These are phyloP conservation scores for Caryopteris hybrid DNA, from an alignment of 305 asterid species.

Conservation along the genomic window DNA sequence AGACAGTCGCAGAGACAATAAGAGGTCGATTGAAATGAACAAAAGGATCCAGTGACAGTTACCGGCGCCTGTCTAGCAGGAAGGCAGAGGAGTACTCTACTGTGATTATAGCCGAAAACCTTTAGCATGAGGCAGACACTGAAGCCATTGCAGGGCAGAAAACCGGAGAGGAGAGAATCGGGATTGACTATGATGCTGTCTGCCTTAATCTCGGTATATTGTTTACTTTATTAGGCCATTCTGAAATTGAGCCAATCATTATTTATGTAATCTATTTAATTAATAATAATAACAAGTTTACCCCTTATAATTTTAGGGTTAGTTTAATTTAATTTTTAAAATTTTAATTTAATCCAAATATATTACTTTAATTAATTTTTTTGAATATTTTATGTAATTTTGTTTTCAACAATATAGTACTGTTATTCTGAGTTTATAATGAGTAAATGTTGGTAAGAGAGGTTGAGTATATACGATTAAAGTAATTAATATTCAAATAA, in stretches of 20 bases:
- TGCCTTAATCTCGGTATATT: constrained; percentile 13
- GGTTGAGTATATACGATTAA: too few species aligned
- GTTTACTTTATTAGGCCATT: background rate
- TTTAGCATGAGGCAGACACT: background rate
- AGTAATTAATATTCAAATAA: too few species aligned
- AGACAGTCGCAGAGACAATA: constrained; percentile 4
- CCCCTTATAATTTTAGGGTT: too few species aligned
- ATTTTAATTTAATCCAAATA: too few species aligned
- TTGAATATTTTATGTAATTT: too few species aligned
- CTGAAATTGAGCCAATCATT: background rate
- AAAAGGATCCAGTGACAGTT: constrained; percentile 24
- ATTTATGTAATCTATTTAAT: too few species aligned
- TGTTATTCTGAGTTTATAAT: too few species aligned
- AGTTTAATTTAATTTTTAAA: too few species aligned
- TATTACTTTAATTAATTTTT: too few species aligned
- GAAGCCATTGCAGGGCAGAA: constrained; percentile 10
- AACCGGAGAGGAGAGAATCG: constrained; percentile 22
- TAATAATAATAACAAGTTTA: too few species aligned
- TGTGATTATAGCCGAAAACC: constrained; percentile 14
- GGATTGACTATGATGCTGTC: constrained; percentile 20
- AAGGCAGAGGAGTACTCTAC: constrained; percentile 26
- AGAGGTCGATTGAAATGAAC: constrained; percentile 16
- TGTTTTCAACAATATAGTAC: too few species aligned
- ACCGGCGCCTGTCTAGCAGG: constrained; percentile 6
- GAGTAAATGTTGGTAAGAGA: too few species aligned